Evolutionary conservation across 2,329 filamentous ascomycete species (phyloP).

Genomic region (Periconia sp.): DNA sequence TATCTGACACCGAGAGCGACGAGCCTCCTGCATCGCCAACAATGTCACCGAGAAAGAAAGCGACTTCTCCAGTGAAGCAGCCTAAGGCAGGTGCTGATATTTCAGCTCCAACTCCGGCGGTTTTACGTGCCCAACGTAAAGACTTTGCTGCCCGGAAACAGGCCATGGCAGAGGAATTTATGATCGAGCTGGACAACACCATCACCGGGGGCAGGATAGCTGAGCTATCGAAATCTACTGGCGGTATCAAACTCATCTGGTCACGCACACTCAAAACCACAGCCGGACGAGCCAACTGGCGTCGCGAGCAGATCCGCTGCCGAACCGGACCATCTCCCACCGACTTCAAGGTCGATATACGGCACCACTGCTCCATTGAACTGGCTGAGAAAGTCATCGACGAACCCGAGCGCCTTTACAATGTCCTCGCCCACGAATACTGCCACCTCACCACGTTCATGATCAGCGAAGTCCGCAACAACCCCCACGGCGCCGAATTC

Average conservation of each 20-base stretch:
- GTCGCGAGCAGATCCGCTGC: conserved; percentile 45
- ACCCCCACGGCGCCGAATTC: conserved; percentile 84
- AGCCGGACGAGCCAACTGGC: conserved; percentile 63
- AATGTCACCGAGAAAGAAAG: conserved; percentile 25
- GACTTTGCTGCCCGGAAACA: conserved; percentile 66
- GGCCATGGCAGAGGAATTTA: conserved; percentile 63
- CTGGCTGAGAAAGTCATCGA: conserved; percentile 87
- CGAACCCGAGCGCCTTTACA: conserved; percentile 71
- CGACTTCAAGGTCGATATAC: conserved; percentile 34
- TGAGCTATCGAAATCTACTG: conserved; percentile 62
- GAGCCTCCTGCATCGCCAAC: conserved; percentile 19
- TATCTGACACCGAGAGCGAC: conserved; percentile 26
- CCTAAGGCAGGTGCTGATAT: neutral
- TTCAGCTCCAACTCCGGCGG: conserved; percentile 16
- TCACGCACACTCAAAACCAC: conserved; percentile 78
- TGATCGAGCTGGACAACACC: conserved; percentile 66
- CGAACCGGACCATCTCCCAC: conserved; percentile 26
- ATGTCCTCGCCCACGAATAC: conserved; percentile 94
- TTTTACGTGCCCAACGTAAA: conserved; percentile 47
- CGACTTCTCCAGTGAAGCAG: conserved; percentile 13
- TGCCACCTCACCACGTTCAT: conserved; percentile 94
- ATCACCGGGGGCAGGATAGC: conserved; percentile 65
- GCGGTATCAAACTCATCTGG: conserved; percentile 73
- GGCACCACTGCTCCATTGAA: conserved; percentile 76
- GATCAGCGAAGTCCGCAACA: conserved; percentile 71